Evolutionary conservation across 345 rosid genomes (phyloP).

Genomic region (Diplotaxis tenuifolia): DNA sequence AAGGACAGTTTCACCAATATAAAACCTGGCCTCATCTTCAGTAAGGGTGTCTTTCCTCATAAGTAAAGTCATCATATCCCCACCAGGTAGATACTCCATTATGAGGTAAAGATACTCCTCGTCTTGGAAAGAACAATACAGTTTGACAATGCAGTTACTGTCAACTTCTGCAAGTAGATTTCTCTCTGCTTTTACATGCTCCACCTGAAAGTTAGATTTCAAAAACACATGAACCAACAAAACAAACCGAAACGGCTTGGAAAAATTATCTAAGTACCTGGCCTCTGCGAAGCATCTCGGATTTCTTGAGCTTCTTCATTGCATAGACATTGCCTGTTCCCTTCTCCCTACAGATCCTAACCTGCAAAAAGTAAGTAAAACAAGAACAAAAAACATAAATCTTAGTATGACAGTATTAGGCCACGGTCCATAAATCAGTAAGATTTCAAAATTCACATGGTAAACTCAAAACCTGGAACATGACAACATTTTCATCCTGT

Average conservation of each 20-base stretch:
- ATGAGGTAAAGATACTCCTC: conserved; percentile 88
- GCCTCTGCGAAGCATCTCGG: conserved; percentile 99
- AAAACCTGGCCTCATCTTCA: conserved; percentile 94
- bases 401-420: too few relatives aligned
- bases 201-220: conserved; percentile 62
- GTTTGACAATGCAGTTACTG: conserved; percentile 91
- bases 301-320: conserved; percentile 97
- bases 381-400: too few relatives aligned
- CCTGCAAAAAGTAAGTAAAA: too few relatives aligned
- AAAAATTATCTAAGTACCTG: conserved; percentile 57
- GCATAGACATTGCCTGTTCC: conserved; percentile 88
- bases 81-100: conserved; percentile 99
- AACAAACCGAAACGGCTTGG: background rate
- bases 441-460: too few relatives aligned
- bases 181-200: conserved; percentile 98
- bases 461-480: too few relatives aligned
- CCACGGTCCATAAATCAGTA: too few relatives aligned
- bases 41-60: conserved; percentile 95
- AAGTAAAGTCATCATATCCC: conserved; percentile 98
- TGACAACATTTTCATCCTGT: too few relatives aligned
- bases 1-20: conserved; percentile 92
- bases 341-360: conserved; percentile 87
- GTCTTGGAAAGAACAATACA: conserved; percentile 97
- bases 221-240: conserved; percentile 15
- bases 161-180: conserved; percentile 98